These are phyloP conservation scores for Cyclocybe cylindracea DNA, from an alignment of 768 basidiomycete genomes.

Conservation along the genomic window DNA sequence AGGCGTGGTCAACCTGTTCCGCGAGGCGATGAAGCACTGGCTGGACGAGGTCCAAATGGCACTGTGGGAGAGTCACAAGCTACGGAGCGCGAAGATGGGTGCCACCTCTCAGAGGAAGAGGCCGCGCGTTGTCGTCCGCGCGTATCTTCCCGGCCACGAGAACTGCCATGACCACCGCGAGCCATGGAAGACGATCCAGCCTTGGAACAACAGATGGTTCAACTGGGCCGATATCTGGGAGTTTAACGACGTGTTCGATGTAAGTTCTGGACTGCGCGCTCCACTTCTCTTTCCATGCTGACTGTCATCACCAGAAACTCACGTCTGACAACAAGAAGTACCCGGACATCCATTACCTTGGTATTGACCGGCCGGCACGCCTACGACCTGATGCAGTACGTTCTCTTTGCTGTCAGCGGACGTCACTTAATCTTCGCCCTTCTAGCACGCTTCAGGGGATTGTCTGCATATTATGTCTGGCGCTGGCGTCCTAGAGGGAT, in stretches of 20 bases:
- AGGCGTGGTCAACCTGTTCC: slow-evolving; percentile 58
- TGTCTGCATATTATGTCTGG: slow-evolving; percentile 52
- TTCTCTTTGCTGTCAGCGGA: slow-evolving; percentile 7
- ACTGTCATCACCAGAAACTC: slow-evolving; percentile 33
- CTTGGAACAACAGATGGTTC: slow-evolving; percentile 51
- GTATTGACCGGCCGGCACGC: slow-evolving; percentile 61
- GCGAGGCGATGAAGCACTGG: slow-evolving; percentile 58
- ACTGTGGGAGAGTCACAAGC: slow-evolving; percentile 33
- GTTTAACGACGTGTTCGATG: slow-evolving; percentile 62
- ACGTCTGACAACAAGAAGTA: slow-evolving; percentile 38
- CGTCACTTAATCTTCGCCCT: not conserved
- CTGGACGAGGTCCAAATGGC: slow-evolving; percentile 49
- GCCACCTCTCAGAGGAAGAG: slow-evolving; percentile 15
- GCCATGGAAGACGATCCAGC: slow-evolving; percentile 48
- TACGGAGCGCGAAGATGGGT: slow-evolving; percentile 4
- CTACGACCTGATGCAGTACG: slow-evolving; percentile 67
- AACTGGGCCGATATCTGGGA: slow-evolving; percentile 66
- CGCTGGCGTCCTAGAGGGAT: slow-evolving; percentile 50
- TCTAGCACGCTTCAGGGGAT: slow-evolving; percentile 43
- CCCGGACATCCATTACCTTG: slow-evolving; percentile 57
- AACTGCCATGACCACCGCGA: slow-evolving; percentile 51
- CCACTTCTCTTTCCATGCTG: not conserved
- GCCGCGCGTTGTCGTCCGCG: slow-evolving; percentile 54
- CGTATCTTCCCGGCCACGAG: slow-evolving; percentile 68
- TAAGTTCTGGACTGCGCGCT: slow-evolving; percentile 21